Conservation (phyloP, 176 grass and related monocot species). For the Eleusine coracana region DNA sequence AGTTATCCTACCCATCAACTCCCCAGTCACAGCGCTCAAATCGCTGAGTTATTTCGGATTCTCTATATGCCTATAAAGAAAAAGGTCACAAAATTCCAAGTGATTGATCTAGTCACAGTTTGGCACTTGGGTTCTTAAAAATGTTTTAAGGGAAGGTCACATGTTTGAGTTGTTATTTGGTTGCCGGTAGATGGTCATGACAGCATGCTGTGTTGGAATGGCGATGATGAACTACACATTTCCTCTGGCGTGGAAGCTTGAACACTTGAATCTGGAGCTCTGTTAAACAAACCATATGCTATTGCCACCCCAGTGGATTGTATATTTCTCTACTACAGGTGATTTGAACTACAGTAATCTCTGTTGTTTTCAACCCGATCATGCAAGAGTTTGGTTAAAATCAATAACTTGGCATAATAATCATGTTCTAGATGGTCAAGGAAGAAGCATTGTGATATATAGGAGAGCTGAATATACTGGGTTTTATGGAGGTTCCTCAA, state of each 20-base stretch:
- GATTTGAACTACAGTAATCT: conserved; percentile 2
- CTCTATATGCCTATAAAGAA: neutral
- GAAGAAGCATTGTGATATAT: neutral
- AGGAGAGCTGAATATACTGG: neutral
- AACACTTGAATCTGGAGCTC: neutral
- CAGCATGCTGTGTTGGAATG: conserved; percentile 2
- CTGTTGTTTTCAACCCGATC: neutral
- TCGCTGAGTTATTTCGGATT: conserved; percentile 31
- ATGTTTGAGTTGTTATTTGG: neutral
- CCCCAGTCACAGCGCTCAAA: conserved; percentile 52
- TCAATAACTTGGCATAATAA: neutral
- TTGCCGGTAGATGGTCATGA: conserved; percentile 9
- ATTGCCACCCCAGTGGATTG: neutral
- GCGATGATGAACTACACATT: neutral
- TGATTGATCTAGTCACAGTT: conserved; percentile 8
- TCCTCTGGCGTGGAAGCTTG: conserved; percentile 5
- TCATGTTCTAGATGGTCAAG: neutral
- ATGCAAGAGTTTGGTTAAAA: neutral
- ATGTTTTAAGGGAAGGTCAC: neutral
- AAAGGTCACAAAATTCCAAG: conserved; percentile 15
- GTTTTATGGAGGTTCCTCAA: neutral
- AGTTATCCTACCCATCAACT: conserved; percentile 52
- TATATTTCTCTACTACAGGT: neutral
- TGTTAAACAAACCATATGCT: neutral
- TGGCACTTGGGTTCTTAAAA: conserved; percentile 1